Evolutionary conservation across 768 basidiomycete species (phyloP).

Genomic region (Pisolithus marmoratus): DNA sequence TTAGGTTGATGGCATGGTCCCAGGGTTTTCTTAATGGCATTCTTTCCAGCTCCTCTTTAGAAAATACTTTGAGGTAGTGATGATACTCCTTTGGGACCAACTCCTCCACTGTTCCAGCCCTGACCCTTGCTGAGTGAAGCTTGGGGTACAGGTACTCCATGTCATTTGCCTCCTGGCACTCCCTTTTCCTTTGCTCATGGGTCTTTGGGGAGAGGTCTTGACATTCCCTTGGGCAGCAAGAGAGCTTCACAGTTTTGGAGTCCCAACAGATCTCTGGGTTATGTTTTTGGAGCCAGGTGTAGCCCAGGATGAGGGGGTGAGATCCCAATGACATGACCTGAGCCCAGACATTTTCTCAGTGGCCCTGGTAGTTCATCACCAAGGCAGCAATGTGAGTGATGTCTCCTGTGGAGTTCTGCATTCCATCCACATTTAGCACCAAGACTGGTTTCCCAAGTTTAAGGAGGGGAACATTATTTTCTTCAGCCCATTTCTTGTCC

Average conservation of each 20-base stretch:
- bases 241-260: conserved; percentile 12
- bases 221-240: background rate
- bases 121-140: background rate
- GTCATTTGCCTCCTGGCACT: too few species aligned
- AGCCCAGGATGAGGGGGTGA: conserved; percentile 13
- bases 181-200: background rate
- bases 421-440: background rate
- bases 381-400: background rate
- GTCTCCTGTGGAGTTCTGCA: background rate
- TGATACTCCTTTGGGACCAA: background rate
- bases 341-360: background rate
- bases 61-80: background rate
- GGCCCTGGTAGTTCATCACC: background rate
- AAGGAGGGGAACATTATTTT: background rate
- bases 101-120: background rate
- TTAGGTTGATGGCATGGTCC: conserved; percentile 1
- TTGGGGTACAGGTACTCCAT: background rate
- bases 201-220: background rate
- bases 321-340: background rate
- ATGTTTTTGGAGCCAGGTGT: conserved; percentile 21
- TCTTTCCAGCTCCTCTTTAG: background rate
- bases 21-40: conserved; percentile 1
- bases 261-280: conserved; percentile 19
- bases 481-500: background rate
- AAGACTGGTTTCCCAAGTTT: background rate